phyloP scores from a whole-genome alignment of 495 filamentous ascomycete species.

The Zalerion maritima region DNA sequence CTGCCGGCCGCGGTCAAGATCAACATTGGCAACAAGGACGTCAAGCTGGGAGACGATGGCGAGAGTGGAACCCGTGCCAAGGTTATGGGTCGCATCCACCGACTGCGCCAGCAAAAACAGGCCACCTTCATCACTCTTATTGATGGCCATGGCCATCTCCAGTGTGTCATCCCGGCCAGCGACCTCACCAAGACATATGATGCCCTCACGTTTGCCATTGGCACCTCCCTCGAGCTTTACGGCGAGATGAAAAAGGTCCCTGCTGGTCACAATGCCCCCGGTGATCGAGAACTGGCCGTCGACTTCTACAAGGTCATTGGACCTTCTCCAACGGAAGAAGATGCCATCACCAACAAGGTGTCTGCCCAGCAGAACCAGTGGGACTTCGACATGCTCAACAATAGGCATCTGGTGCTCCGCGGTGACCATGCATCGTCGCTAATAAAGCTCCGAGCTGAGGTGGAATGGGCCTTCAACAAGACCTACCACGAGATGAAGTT shows the following conservation, averaged over 20 bases:
- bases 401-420: constrained; percentile 81
- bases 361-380: constrained; percentile 51
- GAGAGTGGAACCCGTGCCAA: constrained; percentile 62
- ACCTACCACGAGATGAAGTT: constrained; percentile 67
- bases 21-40: constrained; percentile 51
- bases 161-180: constrained; percentile 68
- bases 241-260: constrained; percentile 84
- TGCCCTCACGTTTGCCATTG: constrained; percentile 72
- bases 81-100: constrained; percentile 76
- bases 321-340: constrained; percentile 73
- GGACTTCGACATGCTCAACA: constrained; percentile 74
- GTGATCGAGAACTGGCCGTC: constrained; percentile 82
- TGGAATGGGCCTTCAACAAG: constrained; percentile 70
- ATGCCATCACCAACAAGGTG: constrained; percentile 87
- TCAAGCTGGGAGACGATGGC: constrained; percentile 50
- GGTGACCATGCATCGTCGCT: constrained; percentile 77
- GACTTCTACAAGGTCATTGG: constrained; percentile 86
- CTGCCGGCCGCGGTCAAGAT: constrained; percentile 67
- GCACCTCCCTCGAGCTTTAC: constrained; percentile 74
- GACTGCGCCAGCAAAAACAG: constrained; percentile 71
- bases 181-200: constrained; percentile 85
- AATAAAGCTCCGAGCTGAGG: constrained; percentile 79
- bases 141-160: constrained; percentile 82
- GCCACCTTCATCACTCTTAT: constrained; percentile 74
- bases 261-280: constrained; percentile 62